Evolutionary conservation across 768 basidiomycete genomes (phyloP), one percentile per base, ranked within the genome.

Genomic region (Hypholoma fasciculare): DNA sequence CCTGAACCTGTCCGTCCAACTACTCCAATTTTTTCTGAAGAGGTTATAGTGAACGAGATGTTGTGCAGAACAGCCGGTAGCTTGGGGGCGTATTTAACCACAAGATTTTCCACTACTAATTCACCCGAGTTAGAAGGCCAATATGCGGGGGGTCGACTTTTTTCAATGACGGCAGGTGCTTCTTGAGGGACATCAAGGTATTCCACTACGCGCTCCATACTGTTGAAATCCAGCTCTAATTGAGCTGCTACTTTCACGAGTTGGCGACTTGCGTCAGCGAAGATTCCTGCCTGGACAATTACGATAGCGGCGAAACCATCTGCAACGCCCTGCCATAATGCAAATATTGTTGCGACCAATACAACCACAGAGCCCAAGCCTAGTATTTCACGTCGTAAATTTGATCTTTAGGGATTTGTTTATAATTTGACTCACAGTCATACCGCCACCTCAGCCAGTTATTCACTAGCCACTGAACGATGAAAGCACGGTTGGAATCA

Each of bases 381-480:
- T 86, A 38, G 30, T 17, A 16, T 7, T 50, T 23, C 11, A 14
- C 30, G 19, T 30, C 36, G 27, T n/a, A 14, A 27, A 26, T n/a
- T 17, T 19, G n/a, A 13, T 14, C 13, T 14, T 9, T 48, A 49
- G 23, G 16, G 16, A 13, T 13, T 23, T 16, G 12, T 34, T 14
- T 19, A 30, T 13, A 17, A 7, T 6, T 17, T 42, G 4, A 68
- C 81, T 65, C 52, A 84, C 87, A 87, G 63, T 91, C 89, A 63
- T 91, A 90, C 76, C 89, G 74, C 83, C 85, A 88, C 58, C 81
- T 77, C 48, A 90, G 75, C 88, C 88, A 90, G 16, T 79, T 82
- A 49, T 81, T 84, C 7, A 88, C 83, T 42, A 87, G 77, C 85
- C 87, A 88, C 85, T 88, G 62, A 5, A 50, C 7, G 20, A 17